Evolutionary conservation across 1,139 yeast genomes (phyloP), one percentile per base, ranked within the genome.

Genomic region (Schwanniomyces etchellsii): DNA sequence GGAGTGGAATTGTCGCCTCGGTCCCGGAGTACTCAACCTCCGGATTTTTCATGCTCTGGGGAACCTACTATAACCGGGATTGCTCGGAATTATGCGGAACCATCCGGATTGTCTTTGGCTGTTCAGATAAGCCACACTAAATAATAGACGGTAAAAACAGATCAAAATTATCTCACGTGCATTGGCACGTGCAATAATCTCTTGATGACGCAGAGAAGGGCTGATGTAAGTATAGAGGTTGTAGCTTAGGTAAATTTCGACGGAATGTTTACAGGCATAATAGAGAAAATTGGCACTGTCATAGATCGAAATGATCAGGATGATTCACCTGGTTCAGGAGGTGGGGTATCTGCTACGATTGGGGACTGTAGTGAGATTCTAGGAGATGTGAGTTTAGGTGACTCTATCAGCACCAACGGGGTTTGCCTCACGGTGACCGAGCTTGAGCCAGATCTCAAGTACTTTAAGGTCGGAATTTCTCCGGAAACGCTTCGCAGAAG

Each of bases 351-450:
- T 0, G 52, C 85, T 29, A 72, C 77, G 3, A 74, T 91, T 29
- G 64, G 67, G 2, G 77, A 83, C 37, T 84, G 91, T 24, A 50
- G 68, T 0, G 56, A 62, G 4, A 77, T 93, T 25, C 64, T 91
- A 11, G 69, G 50, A 0, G 98, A 91, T 52, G 89, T 86, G 37
- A 86, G 86, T 48, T 60, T 88, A 28, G 98, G 98, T 5, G 99
- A 91, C 56, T 84, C 95, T 7, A 93, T 91, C 35, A 76, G 91
- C 27, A 75, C 91, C 28, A 85, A 86, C 51, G 98, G 98, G 10
- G 81, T 80, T 1, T 91, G 99, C 55, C 66, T 91, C 29, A 93
- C 99, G 0, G 96, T 91, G n/a, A 88, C 95, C 0, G 89, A 81
- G 44, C 88, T 85, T 45, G 69, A 66, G 37, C 61, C 61, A 4